phyloP scores from a whole-genome alignment of 225 moss, liverwort and hornwort species.

The Climacium dendroides region DNA sequence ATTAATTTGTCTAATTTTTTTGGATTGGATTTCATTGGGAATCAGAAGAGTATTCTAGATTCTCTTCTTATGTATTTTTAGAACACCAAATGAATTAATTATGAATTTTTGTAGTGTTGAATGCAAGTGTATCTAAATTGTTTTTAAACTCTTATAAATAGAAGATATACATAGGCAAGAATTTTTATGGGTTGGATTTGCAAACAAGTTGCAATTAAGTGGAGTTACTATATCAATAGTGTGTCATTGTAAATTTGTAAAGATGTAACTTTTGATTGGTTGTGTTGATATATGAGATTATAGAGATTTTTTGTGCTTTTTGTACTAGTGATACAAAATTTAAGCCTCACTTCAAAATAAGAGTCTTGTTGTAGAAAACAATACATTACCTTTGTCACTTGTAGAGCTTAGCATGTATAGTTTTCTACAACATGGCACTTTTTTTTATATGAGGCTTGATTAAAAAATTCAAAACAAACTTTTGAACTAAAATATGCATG shows the following conservation, averaged over 20 bases:
- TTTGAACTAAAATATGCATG: rapidly evolving
- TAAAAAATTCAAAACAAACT: not conserved
- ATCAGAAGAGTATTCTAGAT: not conserved
- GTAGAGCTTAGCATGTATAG: not conserved
- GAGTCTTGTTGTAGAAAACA: not conserved
- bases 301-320: not conserved
- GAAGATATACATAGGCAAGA: not conserved
- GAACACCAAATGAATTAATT: not conserved
- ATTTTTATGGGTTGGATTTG: not conserved
- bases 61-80: rapidly evolving
- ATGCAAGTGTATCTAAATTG: not conserved
- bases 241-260: rapidly evolving
- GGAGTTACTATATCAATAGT: not conserved
- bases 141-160: not conserved
- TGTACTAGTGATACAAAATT: not conserved
- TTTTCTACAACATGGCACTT: not conserved
- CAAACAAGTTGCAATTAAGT: not conserved
- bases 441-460: not conserved
- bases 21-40: not conserved
- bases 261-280: rapidly evolving
- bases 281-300: not conserved
- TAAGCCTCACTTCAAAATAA: not conserved
- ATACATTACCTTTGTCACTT: not conserved
- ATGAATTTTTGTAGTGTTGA: not conserved
- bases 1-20: not conserved